Percentiles rank a stretch among this genome's conserved stretches.
Evolutionary conservation across 176 grass and related monocot species (phyloP).

Genomic region (Neostapfia colusana): DNA sequence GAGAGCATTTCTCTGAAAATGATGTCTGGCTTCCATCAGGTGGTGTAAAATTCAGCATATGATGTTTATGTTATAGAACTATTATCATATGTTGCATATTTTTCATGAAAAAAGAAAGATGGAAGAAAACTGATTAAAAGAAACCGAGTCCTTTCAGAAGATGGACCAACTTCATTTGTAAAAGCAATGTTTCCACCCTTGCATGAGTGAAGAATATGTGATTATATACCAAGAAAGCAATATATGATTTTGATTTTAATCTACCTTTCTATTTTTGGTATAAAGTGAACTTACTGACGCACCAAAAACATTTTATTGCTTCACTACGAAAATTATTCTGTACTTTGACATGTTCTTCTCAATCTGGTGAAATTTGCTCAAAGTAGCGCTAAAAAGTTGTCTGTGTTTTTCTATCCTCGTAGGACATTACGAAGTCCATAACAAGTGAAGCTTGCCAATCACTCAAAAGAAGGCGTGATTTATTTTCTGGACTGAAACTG

Average conservation of each 20-base stretch:
- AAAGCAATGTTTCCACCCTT: constrained; percentile 32
- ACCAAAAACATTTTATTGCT: constrained; percentile 14
- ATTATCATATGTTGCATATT: constrained; percentile 5
- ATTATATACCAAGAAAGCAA: background rate
- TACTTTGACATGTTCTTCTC: constrained; percentile 12
- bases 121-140: constrained; percentile 1
- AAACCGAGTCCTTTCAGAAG: background rate
- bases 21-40: constrained; percentile 96
- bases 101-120: constrained; percentile 15
- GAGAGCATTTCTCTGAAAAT: constrained; percentile 89
- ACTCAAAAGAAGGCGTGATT: constrained; percentile 80
- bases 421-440: constrained; percentile 95
- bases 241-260: background rate
- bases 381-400: constrained; percentile 22
- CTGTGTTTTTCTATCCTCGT: constrained; percentile 38
- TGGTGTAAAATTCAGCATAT: constrained; percentile 47
- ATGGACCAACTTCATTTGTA: constrained; percentile 31
- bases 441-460: constrained; percentile 76
- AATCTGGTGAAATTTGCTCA: constrained; percentile 14
- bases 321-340: background rate
- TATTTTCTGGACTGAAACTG: constrained; percentile 86
- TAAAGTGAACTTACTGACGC: background rate
- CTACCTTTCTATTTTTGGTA: background rate
- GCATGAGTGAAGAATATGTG: constrained; percentile 12
- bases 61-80: constrained; percentile 33